A percentile compares a stretch with the other conserved stretches of the same genome.
phyloP scores from a whole-genome alignment of 345 rosid genomes.

The Salix viminalis region DNA sequence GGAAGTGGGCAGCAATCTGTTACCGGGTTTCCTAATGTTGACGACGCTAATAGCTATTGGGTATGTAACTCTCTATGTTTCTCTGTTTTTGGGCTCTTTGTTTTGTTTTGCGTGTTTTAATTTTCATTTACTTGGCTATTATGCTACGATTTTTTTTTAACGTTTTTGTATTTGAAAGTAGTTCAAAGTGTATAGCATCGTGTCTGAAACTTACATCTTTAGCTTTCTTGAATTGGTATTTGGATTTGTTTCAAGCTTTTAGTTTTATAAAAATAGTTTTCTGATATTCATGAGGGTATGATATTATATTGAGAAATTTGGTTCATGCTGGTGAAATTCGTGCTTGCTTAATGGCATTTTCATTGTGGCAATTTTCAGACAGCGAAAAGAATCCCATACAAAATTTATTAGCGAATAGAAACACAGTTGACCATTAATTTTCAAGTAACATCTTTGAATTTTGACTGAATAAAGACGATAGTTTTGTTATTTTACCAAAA shows the following conservation, averaged over 20 bases:
- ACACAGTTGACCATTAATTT: neutral
- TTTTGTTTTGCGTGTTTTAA: neutral
- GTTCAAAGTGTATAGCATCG: neutral
- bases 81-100: neutral
- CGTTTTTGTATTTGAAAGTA: neutral
- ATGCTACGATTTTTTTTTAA: neutral
- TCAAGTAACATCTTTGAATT: neutral
- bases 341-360: neutral
- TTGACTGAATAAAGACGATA: neutral
- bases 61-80: conserved; percentile 48
- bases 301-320: neutral
- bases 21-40: conserved; percentile 76
- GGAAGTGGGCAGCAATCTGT: conserved; percentile 99
- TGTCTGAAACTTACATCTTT: neutral
- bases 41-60: conserved; percentile 97
- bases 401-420: neutral
- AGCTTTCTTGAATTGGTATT: neutral
- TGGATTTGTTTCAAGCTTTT: neutral
- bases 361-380: neutral
- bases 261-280: neutral
- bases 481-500: neutral
- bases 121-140: neutral
- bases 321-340: neutral
- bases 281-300: neutral
- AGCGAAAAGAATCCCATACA: neutral